Conservation (phyloP, 768 basidiomycete genomes). For the Boletus rubroflammeus region DNA sequence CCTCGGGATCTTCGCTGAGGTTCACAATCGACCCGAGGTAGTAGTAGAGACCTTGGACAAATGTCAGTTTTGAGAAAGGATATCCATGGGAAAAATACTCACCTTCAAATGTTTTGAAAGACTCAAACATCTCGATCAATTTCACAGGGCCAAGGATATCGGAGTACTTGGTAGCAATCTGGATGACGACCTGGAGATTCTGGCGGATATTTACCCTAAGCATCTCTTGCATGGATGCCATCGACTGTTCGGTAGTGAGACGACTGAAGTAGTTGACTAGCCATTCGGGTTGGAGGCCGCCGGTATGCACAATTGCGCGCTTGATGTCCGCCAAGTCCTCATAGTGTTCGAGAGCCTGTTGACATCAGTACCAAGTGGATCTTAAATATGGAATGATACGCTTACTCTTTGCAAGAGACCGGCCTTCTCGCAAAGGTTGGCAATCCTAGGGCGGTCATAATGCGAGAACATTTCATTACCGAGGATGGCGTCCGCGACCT, state of each 20-base stretch:
- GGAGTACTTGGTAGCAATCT: conserved; percentile 98
- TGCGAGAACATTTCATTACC: conserved; percentile 98
- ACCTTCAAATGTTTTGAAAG: conserved; percentile 97
- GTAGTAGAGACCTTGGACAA: conserved; percentile 78
- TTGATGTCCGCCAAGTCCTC: conserved; percentile 99
- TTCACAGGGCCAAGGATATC: conserved; percentile 97
- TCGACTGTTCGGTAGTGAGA: conserved; percentile 95
- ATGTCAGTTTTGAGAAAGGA: background rate
- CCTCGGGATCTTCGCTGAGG: conserved; percentile 92
- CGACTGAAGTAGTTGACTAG: conserved; percentile 96
- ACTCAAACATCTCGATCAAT: conserved; percentile 97
- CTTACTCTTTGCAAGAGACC: conserved; percentile 88
- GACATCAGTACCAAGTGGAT: conserved; percentile 9
- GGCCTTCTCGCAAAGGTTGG: conserved; percentile 98
- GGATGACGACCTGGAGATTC: conserved; percentile 93
- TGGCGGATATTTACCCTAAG: conserved; percentile 94
- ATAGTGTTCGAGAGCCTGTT: conserved; percentile 93
- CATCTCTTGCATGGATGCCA: conserved; percentile 97
- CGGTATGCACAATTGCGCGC: conserved; percentile 92
- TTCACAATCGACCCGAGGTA: conserved; percentile 98
- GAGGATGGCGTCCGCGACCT: conserved; percentile 98
- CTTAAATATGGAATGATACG: conserved; percentile 3
- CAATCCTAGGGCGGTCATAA: conserved; percentile 94
- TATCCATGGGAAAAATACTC: background rate
- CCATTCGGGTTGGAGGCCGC: conserved; percentile 88